Evolutionary conservation across 305 asterid species (phyloP), one percentile per base, ranked within the genome.

Genomic region (Fraxinus albicans): DNA sequence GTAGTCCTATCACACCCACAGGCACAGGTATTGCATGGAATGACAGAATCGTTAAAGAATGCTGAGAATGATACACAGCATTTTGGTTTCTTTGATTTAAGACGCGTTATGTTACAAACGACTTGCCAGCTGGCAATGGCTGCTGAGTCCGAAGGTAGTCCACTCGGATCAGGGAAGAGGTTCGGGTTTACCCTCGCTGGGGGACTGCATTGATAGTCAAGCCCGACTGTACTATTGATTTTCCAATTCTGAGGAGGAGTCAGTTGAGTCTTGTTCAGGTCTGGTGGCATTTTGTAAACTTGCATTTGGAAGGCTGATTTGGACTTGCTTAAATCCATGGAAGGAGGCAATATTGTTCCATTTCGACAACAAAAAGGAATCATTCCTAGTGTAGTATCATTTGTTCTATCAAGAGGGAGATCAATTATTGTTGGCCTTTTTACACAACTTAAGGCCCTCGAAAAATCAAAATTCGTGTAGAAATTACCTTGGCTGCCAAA

Each of bases 21-120:
- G 0, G 98, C 97, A 5, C 98, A 94, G 0, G 97, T 92, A 47
- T 84, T 88, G 91, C 98, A 94, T 6, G 98, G 98, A 29, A 94
- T 42, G 4, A 91, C 89, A 2, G 98, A 92, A 9, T 92, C 92
- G 3, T 92, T 90, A 84, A 86, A 94, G 89, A 87, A 94, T 0
- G 98, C 79, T 0, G 98, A 93, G 83, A 94, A 93, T 12, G 97
- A 90, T 1, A 93, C 98, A 12, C 98, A 93, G 4, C 98, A 94
- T 1, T 81, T 84, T 0, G 94, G 87, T 63, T 81, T 89, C 84
- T 82, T 87, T 1, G 69, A 15, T 8, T 86, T 77, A 8, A 42
- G 42, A n/a, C 70, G 80, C 0, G 94, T 86, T 0, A 86, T 81
- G 81, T 92, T 94, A 85, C 98, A 94, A 12, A 86, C 90, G 5